Base-by-base conservation (phyloP, 257 asterid species). In the Primulina eburnea region DNA sequence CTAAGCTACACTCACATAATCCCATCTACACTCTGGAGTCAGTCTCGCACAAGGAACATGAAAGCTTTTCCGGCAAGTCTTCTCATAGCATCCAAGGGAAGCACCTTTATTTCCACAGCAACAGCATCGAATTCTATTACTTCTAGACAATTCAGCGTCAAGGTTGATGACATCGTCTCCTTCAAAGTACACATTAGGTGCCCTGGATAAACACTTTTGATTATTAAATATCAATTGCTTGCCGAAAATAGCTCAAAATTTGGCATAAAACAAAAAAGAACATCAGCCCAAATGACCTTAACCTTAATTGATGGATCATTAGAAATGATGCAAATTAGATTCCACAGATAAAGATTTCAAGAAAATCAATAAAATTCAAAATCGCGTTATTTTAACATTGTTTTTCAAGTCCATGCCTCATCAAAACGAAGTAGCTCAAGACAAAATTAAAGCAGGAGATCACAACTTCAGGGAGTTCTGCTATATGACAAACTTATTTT, bases 101-200 rank as follows among this genome's bases (percentile, higher is more conserved):
- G 97, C 99, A 30, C 99, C 99, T 74, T 84, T 90, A 79, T 77
- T 72, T 67, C 96, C 95, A 81, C 99, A 93, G 77, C 89, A 83
- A 70, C 82, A 78, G 81, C 99, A 93, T 66, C 68, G 86, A 58
- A 90, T 86, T 77, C 88, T 82, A 62, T 88, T 80, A 75, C 99
- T 93, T 85, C 99, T 90, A 21, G 83, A 75, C 76, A 93, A 58
- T 75, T 93, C 97, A 71, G 83, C 43, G 67, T 89, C 97, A 57
- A 93, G 96, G 83, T 93, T 93, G 82, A 87, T 70, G 76, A 66
- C 84, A 32, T 74, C 55, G 76, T 86, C 90, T 28, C 75, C 92
- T 75, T 89, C 88, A 66, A 87, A 93, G 73, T 86, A 93, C 56
- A 86, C 97, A 69, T 93, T 89, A 50, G 99, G 97, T 50, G 97